These are phyloP conservation scores for Jackrogersella multiformis DNA, from an alignment of 495 filamentous ascomycete genomes.

Conservation along the genomic window DNA sequence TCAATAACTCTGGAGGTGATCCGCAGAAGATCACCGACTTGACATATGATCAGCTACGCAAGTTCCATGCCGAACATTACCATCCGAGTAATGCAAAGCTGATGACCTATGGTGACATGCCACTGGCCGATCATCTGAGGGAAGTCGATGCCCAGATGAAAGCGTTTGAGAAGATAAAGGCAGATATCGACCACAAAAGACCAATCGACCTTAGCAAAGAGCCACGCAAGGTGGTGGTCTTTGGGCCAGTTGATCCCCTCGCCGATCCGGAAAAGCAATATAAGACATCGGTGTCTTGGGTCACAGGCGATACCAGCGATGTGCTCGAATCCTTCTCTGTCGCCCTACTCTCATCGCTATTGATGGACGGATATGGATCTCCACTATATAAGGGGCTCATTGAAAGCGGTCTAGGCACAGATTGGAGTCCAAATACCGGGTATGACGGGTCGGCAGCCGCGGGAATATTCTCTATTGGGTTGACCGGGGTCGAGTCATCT, in stretches of 20 bases:
- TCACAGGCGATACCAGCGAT: slow-evolving; percentile 82
- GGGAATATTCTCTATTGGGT: slow-evolving; percentile 87
- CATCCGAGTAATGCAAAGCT: slow-evolving; percentile 97
- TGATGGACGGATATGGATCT: slow-evolving; percentile 94
- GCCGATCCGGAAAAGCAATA: slow-evolving; percentile 84
- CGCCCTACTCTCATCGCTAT: slow-evolving; percentile 77
- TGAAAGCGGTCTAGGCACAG: slow-evolving; percentile 87
- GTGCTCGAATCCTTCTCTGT: slow-evolving; percentile 87
- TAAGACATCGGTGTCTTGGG: slow-evolving; percentile 94
- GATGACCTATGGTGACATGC: slow-evolving; percentile 95
- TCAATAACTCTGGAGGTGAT: slow-evolving; percentile 96
- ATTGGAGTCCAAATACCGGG: slow-evolving; percentile 94
- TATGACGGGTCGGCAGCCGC: slow-evolving; percentile 79
- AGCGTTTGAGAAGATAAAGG: slow-evolving; percentile 71
- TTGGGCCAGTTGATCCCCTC: slow-evolving; percentile 88
- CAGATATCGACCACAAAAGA: slow-evolving; percentile 75
- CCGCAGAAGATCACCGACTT: slow-evolving; percentile 95
- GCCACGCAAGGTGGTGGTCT: slow-evolving; percentile 71
- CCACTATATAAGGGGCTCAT: slow-evolving; percentile 91
- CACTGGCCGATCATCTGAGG: slow-evolving; percentile 77
- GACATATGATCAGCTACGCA: slow-evolving; percentile 83
- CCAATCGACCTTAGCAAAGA: slow-evolving; percentile 77
- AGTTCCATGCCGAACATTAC: slow-evolving; percentile 90
- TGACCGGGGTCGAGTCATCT: slow-evolving; percentile 83
- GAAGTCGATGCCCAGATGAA: slow-evolving; percentile 78